phyloP scores from a whole-genome alignment of 2,329 filamentous ascomycete genomes.

The Knoxdaviesia proteae region DNA sequence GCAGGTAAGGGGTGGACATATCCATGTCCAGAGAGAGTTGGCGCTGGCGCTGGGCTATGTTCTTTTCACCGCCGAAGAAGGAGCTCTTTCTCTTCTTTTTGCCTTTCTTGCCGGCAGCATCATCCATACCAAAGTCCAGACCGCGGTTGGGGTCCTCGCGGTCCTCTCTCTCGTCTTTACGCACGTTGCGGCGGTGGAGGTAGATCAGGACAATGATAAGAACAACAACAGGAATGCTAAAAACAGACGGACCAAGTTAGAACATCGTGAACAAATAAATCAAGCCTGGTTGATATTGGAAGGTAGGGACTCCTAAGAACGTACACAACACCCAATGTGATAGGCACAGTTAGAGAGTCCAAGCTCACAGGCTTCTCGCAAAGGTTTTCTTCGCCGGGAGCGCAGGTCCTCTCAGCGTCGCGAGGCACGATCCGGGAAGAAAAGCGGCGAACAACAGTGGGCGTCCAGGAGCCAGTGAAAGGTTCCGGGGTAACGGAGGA shows the following conservation, averaged over 20 bases:
- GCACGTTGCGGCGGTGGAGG: conserved; percentile 60
- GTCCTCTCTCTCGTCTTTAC: conserved; percentile 57
- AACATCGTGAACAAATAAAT: conserved; percentile 5
- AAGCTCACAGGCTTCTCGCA: conserved; percentile 40
- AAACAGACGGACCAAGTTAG: not conserved
- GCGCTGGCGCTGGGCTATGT: conserved; percentile 22
- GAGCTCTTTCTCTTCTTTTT: conserved; percentile 13
- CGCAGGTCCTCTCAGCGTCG: conserved; percentile 4
- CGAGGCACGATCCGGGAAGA: conserved; percentile 7
- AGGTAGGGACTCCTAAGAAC: conserved; percentile 13
- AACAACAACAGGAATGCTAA: conserved; percentile 53
- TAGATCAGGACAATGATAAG: conserved; percentile 48
- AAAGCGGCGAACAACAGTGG: not conserved
- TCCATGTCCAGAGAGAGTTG: conserved; percentile 56
- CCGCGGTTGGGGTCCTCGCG: conserved; percentile 71
- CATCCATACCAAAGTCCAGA: conserved; percentile 71
- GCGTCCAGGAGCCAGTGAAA: not conserved
- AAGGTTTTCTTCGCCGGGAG: conserved; percentile 14
- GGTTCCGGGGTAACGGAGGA: not conserved
- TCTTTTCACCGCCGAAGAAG: conserved; percentile 33
- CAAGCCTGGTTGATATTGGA: not conserved
- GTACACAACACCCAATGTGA: conserved; percentile 51
- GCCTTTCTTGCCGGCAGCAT: conserved; percentile 19
- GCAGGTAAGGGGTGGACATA: conserved; percentile 69
- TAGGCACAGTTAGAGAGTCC: conserved; percentile 38